These are phyloP conservation scores for peach (Prunus persica) DNA, from an alignment of 306 rosid species.

Conservation along the genomic window Prunus_persica_NCBIv2 NC_034010.1:24421501-24422000, in stretches of 20 bases:
- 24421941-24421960: slow-evolving; percentile 53
- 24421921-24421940: slow-evolving; percentile 64
- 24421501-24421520: slow-evolving; percentile 14
- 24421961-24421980: slow-evolving; percentile 23
- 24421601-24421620: slow-evolving; percentile 19
- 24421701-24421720: not conserved
- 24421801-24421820: slow-evolving; percentile 12
- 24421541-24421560: slow-evolving; percentile 13
- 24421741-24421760: slow-evolving; percentile 15
- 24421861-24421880: slow-evolving; percentile 20
- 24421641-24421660: slow-evolving; percentile 40
- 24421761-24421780: slow-evolving; percentile 14
- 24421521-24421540: not conserved
- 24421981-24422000: slow-evolving; percentile 27
- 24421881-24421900: too few species aligned
- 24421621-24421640: not conserved
- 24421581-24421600: slow-evolving; percentile 17
- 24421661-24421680: slow-evolving; percentile 27
- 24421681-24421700: slow-evolving; percentile 43
- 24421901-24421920: slow-evolving; percentile 14
- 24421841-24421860: slow-evolving; percentile 4
- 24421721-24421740: slow-evolving; percentile 54
- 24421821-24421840: slow-evolving; percentile 1
- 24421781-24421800: slow-evolving; percentile 30
- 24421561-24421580: slow-evolving; percentile 51